Evolutionary conservation across 371 early-diverging fungal genomes (phyloP).

Genomic region (Rhizopus delemar): DNA sequence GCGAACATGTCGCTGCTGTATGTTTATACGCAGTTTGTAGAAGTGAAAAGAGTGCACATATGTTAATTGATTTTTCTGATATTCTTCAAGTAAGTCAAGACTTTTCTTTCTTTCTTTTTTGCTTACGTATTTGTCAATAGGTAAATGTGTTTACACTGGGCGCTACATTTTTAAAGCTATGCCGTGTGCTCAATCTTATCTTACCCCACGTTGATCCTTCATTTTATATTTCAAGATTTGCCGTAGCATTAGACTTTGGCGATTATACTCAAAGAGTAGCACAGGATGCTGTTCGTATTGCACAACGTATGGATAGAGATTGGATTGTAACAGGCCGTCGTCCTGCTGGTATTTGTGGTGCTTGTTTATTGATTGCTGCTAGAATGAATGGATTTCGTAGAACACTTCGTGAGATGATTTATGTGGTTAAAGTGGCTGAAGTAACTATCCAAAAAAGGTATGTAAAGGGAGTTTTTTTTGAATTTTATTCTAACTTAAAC

Average conservation of each 20-base stretch:
- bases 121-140: slow-evolving; percentile 22
- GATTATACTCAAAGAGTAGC: slow-evolving; percentile 82
- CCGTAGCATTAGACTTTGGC: slow-evolving; percentile 91
- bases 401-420: slow-evolving; percentile 85
- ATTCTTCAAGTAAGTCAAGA: slow-evolving; percentile 63
- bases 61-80: slow-evolving; percentile 99
- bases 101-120: neutral
- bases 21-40: slow-evolving; percentile 98
- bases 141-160: slow-evolving; percentile 95
- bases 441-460: slow-evolving; percentile 78
- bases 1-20: slow-evolving; percentile 87
- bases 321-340: slow-evolving; percentile 97
- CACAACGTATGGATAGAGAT: slow-evolving; percentile 97
- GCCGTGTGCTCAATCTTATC: slow-evolving; percentile 69
- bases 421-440: slow-evolving; percentile 93
- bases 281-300: slow-evolving; percentile 84
- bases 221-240: slow-evolving; percentile 95
- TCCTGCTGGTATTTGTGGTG: slow-evolving; percentile 99
- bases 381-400: slow-evolving; percentile 93
- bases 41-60: slow-evolving; percentile 85
- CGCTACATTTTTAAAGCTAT: slow-evolving; percentile 86
- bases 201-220: slow-evolving; percentile 97
- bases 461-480: slow-evolving; percentile 37
- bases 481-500: slow-evolving; percentile 19
- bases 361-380: slow-evolving; percentile 92